Percentiles rank a stretch among this genome's conserved stretches.
Evolutionary conservation across 2,329 filamentous ascomycete species (phyloP).

Genomic region (Cercospora citrullina): DNA sequence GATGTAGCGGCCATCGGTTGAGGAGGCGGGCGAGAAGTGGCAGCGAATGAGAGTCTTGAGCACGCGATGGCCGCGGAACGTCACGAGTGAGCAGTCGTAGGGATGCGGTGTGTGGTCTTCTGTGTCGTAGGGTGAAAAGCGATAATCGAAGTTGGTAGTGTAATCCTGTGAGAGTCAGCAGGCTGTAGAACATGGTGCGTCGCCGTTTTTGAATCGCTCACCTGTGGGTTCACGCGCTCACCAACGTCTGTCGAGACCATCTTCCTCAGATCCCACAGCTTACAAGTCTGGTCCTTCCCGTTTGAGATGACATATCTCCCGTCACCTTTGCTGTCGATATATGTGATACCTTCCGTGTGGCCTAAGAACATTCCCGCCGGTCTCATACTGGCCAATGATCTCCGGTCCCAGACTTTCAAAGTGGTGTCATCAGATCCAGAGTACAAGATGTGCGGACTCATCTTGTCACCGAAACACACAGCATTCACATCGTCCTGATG

Average conservation of each 20-base stretch:
- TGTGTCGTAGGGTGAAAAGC: conserved; percentile 65
- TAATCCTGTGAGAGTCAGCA: conserved; percentile 43
- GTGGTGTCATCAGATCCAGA: conserved; percentile 94
- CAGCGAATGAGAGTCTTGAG: conserved; percentile 89
- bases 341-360: conserved; percentile 65
- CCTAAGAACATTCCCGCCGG: conserved; percentile 66
- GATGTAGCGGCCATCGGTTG: conserved; percentile 87
- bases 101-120: conserved; percentile 70
- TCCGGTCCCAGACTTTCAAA: conserved; percentile 92
- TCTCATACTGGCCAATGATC: conserved; percentile 63
- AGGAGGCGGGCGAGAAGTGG: conserved; percentile 85
- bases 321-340: conserved; percentile 80
- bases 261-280: conserved; percentile 92
- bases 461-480: conserved; percentile 88
- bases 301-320: conserved; percentile 89
- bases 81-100: conserved; percentile 87
- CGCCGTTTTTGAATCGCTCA: conserved; percentile 15
- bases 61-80: conserved; percentile 87
- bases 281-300: conserved; percentile 94
- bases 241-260: conserved; percentile 74
- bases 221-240: conserved; percentile 54
- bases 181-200: not conserved
- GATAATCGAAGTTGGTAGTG: conserved; percentile 72
- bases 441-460: conserved; percentile 89
- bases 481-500: conserved; percentile 92